Base-by-base conservation (phyloP, 805 yeast genomes). In the Ogataea saltuana region DNA sequence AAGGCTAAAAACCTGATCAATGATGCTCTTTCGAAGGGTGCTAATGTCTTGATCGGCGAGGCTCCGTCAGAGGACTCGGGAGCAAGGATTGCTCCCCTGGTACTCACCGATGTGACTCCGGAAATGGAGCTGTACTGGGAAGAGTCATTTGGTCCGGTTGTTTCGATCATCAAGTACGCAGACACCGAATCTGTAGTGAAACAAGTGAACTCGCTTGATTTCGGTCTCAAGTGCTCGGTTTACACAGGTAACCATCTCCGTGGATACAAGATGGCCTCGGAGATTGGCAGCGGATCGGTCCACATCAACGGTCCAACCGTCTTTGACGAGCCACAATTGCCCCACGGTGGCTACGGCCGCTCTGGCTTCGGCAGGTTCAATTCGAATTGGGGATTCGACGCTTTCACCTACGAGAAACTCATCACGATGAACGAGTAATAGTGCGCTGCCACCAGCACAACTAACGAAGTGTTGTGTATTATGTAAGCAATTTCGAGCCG, bases 281-380 rank as follows among this genome's bases (percentile, higher is more conserved):
- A 36, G n/a, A 56, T 73, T 6, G 70, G 68, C 20, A 46, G 58
- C 33, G 77, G 77, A 12, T 46, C 54, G 4, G 50, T 53, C n/a
- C 57, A 51, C 41, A 48, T 63, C 34, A 56, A 58, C 41, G 34
- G 35, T 11, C 51, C 56, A 17, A 56, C 57, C 7, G 45, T 58
- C n/a, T 41, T 40, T 18, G 60, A 53, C 38, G 59, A 58, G 39
- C 41, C 59, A 3, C 57, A 58, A 36, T 48, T 59, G 5, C 78
- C 78, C 0, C 78, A 72, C 49, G 78, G 78, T 1, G 78, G 77
- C 8, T 59, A 66, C 18, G 71, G 70, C 41, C 41, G 45, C 5
- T 70, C 75, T 38, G 78, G 78, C 2, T 45, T 43, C 22, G 78
- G 77, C 6, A 53, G 71, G 34, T 71, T 73, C 62, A 72, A 72